These are phyloP conservation scores for Thozetella sp. DNA, from an alignment of 495 filamentous ascomycete genomes.

Conservation along the genomic window DNA sequence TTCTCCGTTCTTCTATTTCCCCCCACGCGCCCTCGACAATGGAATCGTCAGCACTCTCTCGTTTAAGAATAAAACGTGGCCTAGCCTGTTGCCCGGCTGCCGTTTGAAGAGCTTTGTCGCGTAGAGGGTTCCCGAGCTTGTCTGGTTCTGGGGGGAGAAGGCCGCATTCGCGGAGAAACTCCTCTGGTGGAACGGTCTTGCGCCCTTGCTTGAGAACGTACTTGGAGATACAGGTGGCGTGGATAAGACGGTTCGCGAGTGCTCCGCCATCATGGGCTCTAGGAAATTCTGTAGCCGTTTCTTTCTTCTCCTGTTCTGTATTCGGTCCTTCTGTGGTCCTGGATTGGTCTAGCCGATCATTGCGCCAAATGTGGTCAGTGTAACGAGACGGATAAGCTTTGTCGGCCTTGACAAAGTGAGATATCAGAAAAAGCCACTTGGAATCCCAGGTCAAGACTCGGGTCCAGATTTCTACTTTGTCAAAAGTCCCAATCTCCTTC, in stretches of 20 bases:
- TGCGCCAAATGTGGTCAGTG: background rate
- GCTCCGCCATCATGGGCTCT: background rate
- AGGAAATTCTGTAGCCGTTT: background rate
- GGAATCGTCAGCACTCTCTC: background rate
- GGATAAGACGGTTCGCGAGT: background rate
- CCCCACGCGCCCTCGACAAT: background rate
- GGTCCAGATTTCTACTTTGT: background rate
- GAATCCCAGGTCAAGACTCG: background rate
- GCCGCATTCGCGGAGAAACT: background rate
- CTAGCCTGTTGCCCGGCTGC: no score
- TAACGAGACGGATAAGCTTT: background rate
- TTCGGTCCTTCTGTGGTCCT: background rate
- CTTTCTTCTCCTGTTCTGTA: no score
- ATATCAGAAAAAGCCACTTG: background rate
- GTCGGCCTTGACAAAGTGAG: background rate
- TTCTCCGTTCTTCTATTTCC: background rate
- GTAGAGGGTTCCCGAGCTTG: no score
- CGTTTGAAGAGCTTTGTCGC: no score
- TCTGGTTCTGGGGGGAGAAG: background rate
- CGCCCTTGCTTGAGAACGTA: background rate
- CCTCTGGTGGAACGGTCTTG: background rate
- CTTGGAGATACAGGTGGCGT: background rate
- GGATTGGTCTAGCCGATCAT: background rate
- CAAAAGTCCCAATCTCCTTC: background rate
- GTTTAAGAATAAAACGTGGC: background rate